Conservation (phyloP, 108 stramenopile species). For the Discostella stelligeroides region DNA sequence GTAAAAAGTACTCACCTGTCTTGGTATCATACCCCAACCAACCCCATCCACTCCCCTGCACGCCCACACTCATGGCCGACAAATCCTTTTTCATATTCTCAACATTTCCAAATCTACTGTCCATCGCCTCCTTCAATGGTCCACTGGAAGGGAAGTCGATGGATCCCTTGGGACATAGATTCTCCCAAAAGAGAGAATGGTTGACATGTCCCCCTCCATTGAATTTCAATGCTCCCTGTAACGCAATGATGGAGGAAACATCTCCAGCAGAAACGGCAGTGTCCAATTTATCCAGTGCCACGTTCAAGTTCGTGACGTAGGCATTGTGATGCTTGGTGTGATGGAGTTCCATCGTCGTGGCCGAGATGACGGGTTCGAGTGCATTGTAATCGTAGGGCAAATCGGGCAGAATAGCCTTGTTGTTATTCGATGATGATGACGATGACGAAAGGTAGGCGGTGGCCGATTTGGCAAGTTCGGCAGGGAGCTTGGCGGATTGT, state of each 20-base stretch:
- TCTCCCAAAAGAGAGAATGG: conserved; percentile 98
- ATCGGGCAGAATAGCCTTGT: conserved; percentile 81
- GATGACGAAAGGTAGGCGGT: conserved; percentile 75
- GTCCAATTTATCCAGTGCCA: conserved; percentile 86
- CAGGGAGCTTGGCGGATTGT: conserved; percentile 72
- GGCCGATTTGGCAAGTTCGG: conserved; percentile 58
- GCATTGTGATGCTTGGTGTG: conserved; percentile 95
- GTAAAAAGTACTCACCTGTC: conserved; percentile 47
- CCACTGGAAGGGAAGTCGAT: conserved; percentile 52
- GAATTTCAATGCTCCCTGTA: conserved; percentile 93
- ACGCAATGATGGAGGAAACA: conserved; percentile 72
- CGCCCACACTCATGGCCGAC: conserved; percentile 81
- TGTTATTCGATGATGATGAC: conserved; percentile 57
- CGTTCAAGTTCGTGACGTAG: conserved; percentile 94
- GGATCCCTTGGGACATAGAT: conserved; percentile 65
- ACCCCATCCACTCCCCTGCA: conserved; percentile 99
- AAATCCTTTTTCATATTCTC: conserved; percentile 84
- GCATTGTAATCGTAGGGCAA: conserved; percentile 91
- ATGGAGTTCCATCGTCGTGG: conserved; percentile 94
- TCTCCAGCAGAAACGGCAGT: conserved; percentile 74
- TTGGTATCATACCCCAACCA: conserved; percentile 95
- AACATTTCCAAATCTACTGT: conserved; percentile 78
- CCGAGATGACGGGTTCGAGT: conserved; percentile 89
- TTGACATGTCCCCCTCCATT: conserved; percentile 99
- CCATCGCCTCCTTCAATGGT: conserved; percentile 72